A percentile compares a stretch with the other conserved stretches of the same genome.
Conservation (phyloP, 225 moss, liverwort and hornwort genomes). For the Rhytidiadelphus loreus region DNA sequence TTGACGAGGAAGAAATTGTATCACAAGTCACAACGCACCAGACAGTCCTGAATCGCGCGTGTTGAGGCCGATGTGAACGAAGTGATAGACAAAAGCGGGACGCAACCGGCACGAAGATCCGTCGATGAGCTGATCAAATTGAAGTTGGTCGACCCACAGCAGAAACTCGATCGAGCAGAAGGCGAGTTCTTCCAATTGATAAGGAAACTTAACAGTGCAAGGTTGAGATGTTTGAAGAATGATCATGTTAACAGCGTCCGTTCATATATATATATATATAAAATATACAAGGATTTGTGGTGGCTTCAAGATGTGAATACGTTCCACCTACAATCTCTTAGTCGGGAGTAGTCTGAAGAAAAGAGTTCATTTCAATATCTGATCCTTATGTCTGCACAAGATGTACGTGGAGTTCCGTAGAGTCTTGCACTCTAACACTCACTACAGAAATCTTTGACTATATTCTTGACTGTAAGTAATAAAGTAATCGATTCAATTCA, state of each 20-base stretch:
- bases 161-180: neutral
- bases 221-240: neutral
- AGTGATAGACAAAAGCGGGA: neutral
- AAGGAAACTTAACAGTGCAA: neutral
- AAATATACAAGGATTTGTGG: neutral
- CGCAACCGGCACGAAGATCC: neutral
- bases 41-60: neutral
- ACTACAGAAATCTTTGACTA: neutral
- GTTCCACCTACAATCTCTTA: too few relatives aligned
- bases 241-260: neutral
- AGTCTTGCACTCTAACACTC: neutral
- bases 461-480: neutral
- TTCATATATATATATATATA: too few relatives aligned
- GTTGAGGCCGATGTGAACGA: neutral
- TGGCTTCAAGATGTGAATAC: too few relatives aligned
- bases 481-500: neutral
- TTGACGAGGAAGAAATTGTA: neutral
- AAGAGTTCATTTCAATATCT: neutral
- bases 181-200: neutral
- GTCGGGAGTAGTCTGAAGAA: too few relatives aligned
- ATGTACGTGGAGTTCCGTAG: neutral
- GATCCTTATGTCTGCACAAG: neutral
- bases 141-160: too few relatives aligned
- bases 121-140: neutral
- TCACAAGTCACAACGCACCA: neutral